These are phyloP conservation scores for Cercospora nicotianae DNA, from an alignment of 2,329 filamentous ascomycete species.

Conservation along the genomic window DNA sequence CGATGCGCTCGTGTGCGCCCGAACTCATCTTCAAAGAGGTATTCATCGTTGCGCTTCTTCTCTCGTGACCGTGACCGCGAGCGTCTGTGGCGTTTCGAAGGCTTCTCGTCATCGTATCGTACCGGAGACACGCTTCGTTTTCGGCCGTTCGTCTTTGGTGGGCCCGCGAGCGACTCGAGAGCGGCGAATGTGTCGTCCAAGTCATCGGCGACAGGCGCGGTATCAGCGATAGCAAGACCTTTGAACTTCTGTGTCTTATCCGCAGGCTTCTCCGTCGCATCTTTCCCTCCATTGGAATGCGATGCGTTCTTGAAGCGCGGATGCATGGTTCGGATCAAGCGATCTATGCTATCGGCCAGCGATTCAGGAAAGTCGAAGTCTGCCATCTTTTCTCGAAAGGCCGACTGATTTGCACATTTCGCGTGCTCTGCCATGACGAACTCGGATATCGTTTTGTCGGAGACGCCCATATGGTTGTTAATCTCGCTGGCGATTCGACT, in stretches of 20 bases:
- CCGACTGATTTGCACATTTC: constrained; percentile 66
- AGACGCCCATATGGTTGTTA: constrained; percentile 88
- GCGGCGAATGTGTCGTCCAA: constrained; percentile 93
- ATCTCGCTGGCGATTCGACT: constrained; percentile 93
- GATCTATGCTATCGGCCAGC: constrained; percentile 87
- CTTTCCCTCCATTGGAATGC: constrained; percentile 61
- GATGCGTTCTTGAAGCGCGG: constrained; percentile 55
- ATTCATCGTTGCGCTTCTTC: constrained; percentile 47
- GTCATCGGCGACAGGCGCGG: constrained; percentile 53
- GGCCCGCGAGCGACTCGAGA: constrained; percentile 79
- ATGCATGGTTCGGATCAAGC: constrained; percentile 84
- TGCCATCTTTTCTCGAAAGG: constrained; percentile 75
- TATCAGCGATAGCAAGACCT: constrained; percentile 81
- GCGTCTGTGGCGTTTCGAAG: constrained; percentile 36
- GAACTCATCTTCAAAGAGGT: constrained; percentile 61
- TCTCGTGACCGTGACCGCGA: constrained; percentile 55
- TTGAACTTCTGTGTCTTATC: constrained; percentile 85
- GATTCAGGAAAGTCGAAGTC: constrained; percentile 80
- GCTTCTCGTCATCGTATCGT: constrained; percentile 47
- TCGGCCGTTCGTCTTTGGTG: constrained; percentile 55
- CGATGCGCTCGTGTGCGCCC: constrained; percentile 49
- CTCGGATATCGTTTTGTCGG: constrained; percentile 92
- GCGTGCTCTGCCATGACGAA: constrained; percentile 90
- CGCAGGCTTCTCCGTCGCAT: constrained; percentile 37
- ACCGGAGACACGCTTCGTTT: constrained; percentile 63